Base-by-base conservation (phyloP, 2,329 filamentous ascomycete species). In the Fusarium coffeatum region DNA sequence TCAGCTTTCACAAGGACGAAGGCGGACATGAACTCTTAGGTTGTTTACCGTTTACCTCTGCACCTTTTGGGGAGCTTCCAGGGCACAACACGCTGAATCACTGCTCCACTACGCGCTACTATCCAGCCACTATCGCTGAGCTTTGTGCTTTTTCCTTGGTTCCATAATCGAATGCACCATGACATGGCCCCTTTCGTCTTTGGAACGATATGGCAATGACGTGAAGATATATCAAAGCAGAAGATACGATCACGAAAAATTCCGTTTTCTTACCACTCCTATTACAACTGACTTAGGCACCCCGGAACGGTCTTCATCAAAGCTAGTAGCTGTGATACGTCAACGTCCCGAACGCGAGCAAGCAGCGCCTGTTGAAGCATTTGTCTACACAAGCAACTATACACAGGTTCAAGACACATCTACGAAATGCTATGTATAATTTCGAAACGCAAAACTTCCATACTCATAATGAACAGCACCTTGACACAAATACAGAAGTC, bases 71-170 rank as follows among this genome's bases (percentile, higher is more conserved):
- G 47, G 40, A 56, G 15, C 30, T 42, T 54, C 41, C 50, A 69
- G 50, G 56, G 55, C 61, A 61, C 55, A 30, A 55, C 58, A 58
- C 64, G 48, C 58, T 54, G 65, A 58, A 55, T 58, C 53, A 34
- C 20, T 46, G 46, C 62, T 64, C 62, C 59, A 59, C 62, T 47
- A 47, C 42, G 25, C 28, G 37, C 13, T 40, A 40, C 30, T 32
- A 34, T 46, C 37, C 47, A 27, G 41, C 18, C 48, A 51, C 32
- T 42, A 54, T 54, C 27, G 37, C 49, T 66, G 63, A 32, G 30
- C 56, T 57, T 43, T 49, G 45, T 58, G 59, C 46, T 45, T 64
- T 64, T 59, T 64, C 25, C 62, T 64, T 64, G 62, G 28, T 56
- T 28, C 16, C 34, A 37, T 37, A 37, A 41, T 37, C 49, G 34